Evolutionary conservation across 2,329 filamentous ascomycete species (phyloP), one percentile per base, ranked within the genome.

Genomic region (Xylaria sp.): DNA sequence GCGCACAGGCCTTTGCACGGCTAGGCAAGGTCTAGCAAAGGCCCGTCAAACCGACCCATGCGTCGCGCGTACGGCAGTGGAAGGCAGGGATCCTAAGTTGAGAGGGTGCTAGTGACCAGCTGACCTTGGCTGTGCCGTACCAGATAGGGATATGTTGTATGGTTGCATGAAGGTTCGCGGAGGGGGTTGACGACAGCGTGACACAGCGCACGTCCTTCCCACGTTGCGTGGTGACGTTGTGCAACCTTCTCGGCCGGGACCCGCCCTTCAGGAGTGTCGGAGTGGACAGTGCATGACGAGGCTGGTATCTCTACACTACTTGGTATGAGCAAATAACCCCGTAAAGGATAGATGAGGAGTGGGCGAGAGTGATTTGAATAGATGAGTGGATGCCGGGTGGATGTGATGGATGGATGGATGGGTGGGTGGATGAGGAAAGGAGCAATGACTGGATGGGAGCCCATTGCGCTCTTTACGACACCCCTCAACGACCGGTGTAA

Each of bases 121-220:
- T 67, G 59, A 63, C 63, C 56, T 59, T 40, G n/a, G 28, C 38
- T 51, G 47, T 58, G 57, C 56, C 47, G 53, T 45, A 58, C 56
- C 46, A 42, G 47, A 67, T 65, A 58, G 60, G 60, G 65, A 58
- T 35, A 46, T 58, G 45, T 31, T 42, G 42, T 57, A 56, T 54
- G 52, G 43, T 55, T 63, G 64, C 55, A 63, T 46, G 31, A 49
- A n/a, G 23, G 38, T 60, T 63, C 58, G 55, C 56, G 55, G 58
- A 54, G 59, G 46, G 64, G 56, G 19, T 50, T 14, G 47, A 43
- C 61, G 54, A 56, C 56, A 57, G 38, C 62, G 65, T 61, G 45
- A 58, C 65, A 63, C 57, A 31, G 60, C 59, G 58, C 63, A 60
- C 61, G 58, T 64, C 61, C 61, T 58, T 61, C 40, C 59, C 56